Evolutionary conservation across 495 filamentous ascomycete genomes (phyloP), one percentile per base, ranked within the genome.

Genomic region (Podospora pseudopauciseta): DNA sequence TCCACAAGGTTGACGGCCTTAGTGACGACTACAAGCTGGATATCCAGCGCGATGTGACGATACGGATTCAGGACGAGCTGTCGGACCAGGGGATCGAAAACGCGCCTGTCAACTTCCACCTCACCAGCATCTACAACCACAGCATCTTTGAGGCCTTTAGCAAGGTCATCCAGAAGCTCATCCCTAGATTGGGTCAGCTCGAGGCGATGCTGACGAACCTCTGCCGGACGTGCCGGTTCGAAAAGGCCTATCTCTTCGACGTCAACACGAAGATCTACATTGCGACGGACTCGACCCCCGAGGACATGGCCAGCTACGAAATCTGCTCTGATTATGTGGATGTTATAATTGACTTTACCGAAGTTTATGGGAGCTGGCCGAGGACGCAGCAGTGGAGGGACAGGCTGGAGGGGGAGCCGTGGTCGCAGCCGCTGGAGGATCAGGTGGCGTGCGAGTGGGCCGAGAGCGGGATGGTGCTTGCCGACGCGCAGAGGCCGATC

Each of bases 311-410:
- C 20, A 91, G 90, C 76, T 99, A 99, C 77, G 95, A 97, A 81
- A 95, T 98, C 72, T 98, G 96, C 77, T 95, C 91, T 28, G 95
- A 98, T 75, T 99, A 93, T 74, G 96, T 99, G 66, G 94, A 99
- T 76, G 92, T 97, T 58, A 94, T 99, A 66, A 94, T 98, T 62
- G 95, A 99, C 76, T 87, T 98, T 34, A 94, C 91, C 16, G 93
- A 97, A 76, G 89, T 99, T 19, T 98, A 97, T 73, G 94, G 93
- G 5, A 81, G 74, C 67, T 97, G 89, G 89, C 79, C 84, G 28
- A 80, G 89, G 9, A 78, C 82, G 28, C 77, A 76, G 39, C 75
- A 78, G 44, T 81, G 81, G 71, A 80, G 85, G 70, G 84, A 86
- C 26, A 78, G 81, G 15, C 83, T 89, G 1, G 86, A 87, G 68